Percentiles rank a stretch among this genome's conserved stretches.
These are phyloP conservation scores for Tetraselmis striata DNA, from an alignment of 139 green algal genomes.

Conservation along the genomic window DNA sequence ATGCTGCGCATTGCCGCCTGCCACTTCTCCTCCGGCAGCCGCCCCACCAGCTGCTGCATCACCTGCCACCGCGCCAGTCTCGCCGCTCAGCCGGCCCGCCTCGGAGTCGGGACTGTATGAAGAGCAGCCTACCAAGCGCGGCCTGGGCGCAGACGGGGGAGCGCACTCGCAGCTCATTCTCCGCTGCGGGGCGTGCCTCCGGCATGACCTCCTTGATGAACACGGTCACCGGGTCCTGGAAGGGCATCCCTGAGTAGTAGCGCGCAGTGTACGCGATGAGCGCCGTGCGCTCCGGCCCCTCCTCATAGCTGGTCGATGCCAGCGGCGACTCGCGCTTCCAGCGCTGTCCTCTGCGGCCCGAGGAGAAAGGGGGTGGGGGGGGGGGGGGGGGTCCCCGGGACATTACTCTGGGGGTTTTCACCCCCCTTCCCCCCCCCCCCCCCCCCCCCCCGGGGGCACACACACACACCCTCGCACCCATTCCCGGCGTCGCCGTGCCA, in stretches of 20 bases:
- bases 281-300: not conserved
- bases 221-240: not conserved
- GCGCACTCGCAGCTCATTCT: not conserved
- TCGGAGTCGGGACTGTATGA: too few relatives aligned
- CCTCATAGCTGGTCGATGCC: not conserved
- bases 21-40: not conserved
- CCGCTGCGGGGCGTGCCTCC: not conserved
- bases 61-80: not conserved
- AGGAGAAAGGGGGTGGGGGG: too few relatives aligned
- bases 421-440: too few relatives aligned
- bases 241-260: not conserved
- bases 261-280: not conserved
- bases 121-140: too few relatives aligned
- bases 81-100: too few relatives aligned
- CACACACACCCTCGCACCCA: too few relatives aligned
- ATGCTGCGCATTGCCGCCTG: not conserved
- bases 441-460: too few relatives aligned
- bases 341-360: not conserved
- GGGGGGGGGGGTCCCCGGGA: too few relatives aligned
- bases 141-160: too few relatives aligned
- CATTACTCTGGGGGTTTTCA: too few relatives aligned
- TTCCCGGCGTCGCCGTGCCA: too few relatives aligned
- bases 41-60: not conserved
- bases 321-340: not conserved
- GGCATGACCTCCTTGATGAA: not conserved